Evolutionary conservation across 257 asterid species (phyloP).

Genomic region (Fraxinus pennsylvanica): DNA sequence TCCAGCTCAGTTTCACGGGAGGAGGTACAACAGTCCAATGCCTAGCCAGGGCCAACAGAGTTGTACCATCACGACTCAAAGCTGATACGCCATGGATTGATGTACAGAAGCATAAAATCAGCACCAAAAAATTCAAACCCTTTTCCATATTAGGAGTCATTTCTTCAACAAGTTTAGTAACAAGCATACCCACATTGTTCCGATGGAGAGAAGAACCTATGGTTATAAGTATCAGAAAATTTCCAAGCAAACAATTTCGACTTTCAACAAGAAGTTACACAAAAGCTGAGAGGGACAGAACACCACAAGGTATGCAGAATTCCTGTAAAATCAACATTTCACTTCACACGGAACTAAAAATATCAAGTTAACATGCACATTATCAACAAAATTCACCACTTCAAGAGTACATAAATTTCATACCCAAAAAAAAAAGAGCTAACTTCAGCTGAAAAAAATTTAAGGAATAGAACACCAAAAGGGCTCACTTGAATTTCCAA

Average conservation of each 20-base stretch:
- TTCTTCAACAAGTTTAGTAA: neutral
- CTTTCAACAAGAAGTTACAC: neutral
- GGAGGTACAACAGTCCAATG: slow-evolving; percentile 67
- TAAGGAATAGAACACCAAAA: slow-evolving; percentile 4
- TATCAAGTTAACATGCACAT: neutral
- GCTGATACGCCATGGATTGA: slow-evolving; percentile 31
- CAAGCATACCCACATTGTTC: neutral
- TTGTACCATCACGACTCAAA: slow-evolving; percentile 55
- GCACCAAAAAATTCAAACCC: slow-evolving; percentile 25
- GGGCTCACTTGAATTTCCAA: neutral
- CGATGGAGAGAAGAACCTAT: neutral
- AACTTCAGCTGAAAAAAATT: neutral
- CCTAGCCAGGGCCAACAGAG: slow-evolving; percentile 59
- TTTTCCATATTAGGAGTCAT: slow-evolving; percentile 31
- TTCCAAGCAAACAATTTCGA: neutral
- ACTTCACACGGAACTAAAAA: neutral
- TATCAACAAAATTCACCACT: neutral
- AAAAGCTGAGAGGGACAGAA: neutral
- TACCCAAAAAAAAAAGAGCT: neutral
- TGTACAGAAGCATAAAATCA: slow-evolving; percentile 38
- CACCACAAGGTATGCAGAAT: neutral
- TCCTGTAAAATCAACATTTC: neutral
- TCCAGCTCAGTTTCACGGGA: slow-evolving; percentile 67
- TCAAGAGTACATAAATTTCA: neutral
- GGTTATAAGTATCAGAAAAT: neutral